Evolutionary conservation across 371 early-diverging fungal species (phyloP).

Genomic region (Rhizopus arrhizus): DNA sequence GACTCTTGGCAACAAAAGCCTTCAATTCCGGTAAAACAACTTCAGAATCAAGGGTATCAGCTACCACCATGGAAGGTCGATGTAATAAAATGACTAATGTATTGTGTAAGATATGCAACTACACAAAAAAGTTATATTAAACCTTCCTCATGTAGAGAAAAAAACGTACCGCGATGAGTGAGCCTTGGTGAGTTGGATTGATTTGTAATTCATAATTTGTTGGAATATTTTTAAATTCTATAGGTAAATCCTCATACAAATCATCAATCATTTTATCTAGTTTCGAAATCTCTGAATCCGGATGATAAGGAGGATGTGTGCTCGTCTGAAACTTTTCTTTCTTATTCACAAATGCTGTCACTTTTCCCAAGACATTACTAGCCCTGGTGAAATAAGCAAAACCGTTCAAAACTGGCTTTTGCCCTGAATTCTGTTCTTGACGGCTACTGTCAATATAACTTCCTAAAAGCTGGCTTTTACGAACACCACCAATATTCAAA

Average conservation of each 20-base stretch:
- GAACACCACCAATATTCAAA: constrained; percentile 30
- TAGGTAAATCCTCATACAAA: constrained; percentile 52
- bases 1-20: constrained; percentile 42
- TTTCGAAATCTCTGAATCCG: constrained; percentile 47
- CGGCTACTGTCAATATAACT: neutral
- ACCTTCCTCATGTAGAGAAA: neutral
- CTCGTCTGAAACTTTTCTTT: constrained; percentile 28
- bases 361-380: constrained; percentile 42
- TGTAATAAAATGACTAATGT: constrained; percentile 55
- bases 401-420: constrained; percentile 18
- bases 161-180: constrained; percentile 28
- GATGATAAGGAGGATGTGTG: constrained; percentile 35
- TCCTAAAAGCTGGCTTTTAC: constrained; percentile 36
- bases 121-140: neutral
- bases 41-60: constrained; percentile 29
- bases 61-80: constrained; percentile 44
- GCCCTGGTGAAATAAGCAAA: constrained; percentile 32
- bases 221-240: constrained; percentile 41
- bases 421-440: neutral
- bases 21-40: constrained; percentile 43
- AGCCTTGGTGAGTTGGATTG: neutral
- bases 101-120: constrained; percentile 54
- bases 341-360: constrained; percentile 55
- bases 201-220: constrained; percentile 34
- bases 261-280: constrained; percentile 48